Conservation (phyloP, 495 filamentous ascomycete genomes). For the Talaromyces thailandensis region DNA sequence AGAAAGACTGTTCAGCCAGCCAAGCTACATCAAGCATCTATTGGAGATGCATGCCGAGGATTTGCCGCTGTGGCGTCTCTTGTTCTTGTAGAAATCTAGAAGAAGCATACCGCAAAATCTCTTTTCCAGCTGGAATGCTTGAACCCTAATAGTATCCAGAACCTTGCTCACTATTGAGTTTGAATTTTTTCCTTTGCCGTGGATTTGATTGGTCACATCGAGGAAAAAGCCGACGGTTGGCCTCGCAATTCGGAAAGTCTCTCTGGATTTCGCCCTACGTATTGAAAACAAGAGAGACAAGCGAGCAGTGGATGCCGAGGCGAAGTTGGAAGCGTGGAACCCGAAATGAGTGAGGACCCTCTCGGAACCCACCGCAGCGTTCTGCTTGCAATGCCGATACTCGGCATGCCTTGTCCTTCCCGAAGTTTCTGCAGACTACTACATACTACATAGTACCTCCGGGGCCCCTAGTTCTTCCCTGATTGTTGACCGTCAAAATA, state of each 20-base stretch:
- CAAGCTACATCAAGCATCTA: not conserved
- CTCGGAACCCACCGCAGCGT: not conserved
- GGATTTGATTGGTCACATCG: not conserved
- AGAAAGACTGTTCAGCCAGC: not conserved
- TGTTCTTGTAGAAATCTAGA: not conserved
- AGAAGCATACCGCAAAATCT: not conserved
- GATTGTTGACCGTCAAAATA: not conserved
- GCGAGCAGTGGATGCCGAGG: not conserved
- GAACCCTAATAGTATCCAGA: not conserved
- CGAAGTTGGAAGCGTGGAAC: not conserved
- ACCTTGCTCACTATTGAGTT: not conserved
- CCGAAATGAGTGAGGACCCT: not conserved
- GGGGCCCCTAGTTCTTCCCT: not conserved
- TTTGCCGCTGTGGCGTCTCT: not conserved
- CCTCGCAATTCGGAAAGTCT: not conserved
- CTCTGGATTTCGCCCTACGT: not conserved
- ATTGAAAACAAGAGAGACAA: not conserved
- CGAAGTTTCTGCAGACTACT: not conserved
- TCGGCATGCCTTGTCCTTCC: not conserved
- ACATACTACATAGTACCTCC: too few relatives aligned
- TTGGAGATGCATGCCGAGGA: not conserved
- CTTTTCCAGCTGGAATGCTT: not conserved
- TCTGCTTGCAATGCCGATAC: not conserved
- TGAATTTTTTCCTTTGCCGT: not conserved
- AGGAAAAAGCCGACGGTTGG: not conserved